These are phyloP conservation scores for Colletotrichum sp. DNA, from an alignment of 2,329 filamentous ascomycete species.

Conservation along the genomic window DNA sequence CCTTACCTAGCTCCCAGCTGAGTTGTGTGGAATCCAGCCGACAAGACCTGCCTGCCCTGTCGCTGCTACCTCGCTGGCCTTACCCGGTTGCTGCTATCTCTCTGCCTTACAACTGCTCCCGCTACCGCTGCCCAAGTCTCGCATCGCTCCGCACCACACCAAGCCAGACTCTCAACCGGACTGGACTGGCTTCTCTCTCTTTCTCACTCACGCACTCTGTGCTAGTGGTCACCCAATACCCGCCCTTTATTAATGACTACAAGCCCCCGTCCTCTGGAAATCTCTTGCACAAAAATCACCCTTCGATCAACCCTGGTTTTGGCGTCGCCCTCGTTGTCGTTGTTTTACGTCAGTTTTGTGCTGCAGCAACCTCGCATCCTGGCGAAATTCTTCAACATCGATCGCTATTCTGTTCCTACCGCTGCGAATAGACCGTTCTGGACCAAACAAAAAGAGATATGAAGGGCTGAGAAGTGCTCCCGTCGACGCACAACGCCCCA, in stretches of 20 bases:
- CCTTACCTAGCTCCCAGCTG: not conserved
- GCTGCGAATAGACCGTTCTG: not conserved
- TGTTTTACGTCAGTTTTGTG: not conserved
- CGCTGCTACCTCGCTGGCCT: not conserved
- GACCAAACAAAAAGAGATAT: not conserved
- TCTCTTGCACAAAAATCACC: not conserved
- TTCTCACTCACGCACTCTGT: not conserved
- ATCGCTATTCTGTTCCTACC: not conserved
- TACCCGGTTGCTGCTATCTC: not conserved
- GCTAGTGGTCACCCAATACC: not conserved
- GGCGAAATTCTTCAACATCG: not conserved
- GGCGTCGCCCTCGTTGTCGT: not conserved
- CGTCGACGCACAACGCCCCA: constrained; percentile 5
- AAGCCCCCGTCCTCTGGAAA: not conserved
- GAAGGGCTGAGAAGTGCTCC: not conserved
- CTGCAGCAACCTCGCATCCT: not conserved
- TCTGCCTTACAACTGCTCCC: not conserved
- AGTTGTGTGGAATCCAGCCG: not conserved
- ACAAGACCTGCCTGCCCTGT: not conserved
- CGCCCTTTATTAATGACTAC: constrained; percentile 11
- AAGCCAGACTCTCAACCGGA: not conserved
- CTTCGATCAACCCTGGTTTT: not conserved
- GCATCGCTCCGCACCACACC: not conserved
- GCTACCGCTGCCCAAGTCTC: not conserved
- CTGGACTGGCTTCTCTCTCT: not conserved